Evolutionary conservation across 73 alveolate species (phyloP), one percentile per base, ranked within the genome.

Genomic region (Uronychia binucleata): DNA sequence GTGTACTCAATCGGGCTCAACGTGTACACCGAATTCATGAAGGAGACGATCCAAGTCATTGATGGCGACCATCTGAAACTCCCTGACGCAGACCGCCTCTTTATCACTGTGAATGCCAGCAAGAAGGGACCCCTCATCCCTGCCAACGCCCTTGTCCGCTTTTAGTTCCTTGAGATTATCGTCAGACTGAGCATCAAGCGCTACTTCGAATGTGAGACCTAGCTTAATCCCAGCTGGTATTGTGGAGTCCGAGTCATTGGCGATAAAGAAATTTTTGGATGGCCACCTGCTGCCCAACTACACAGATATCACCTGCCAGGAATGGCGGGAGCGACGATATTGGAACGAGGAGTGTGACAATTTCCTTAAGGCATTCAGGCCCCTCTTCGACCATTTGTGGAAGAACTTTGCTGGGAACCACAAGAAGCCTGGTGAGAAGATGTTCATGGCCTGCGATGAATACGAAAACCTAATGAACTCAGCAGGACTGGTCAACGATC

Each of bases 391-490:
- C 33, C 58, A 76, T 59, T 26, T 88, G n/a, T 88, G 46, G 77
- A 81, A 82, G 26, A 74, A 79, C 0, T 88, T 32, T 67, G 90
- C 87, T 1, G 94, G 94, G 28, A 27, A 84, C 1, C 80, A 88
- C 31, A 81, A 82, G 28, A 82, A 77, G 67, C 90, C 91, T n/a
- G 94, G 94, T 0, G 74, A 32, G 33, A 88, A 88, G 79, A 33
- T 75, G 0, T 76, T 81, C 78, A 88, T 88, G 94, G 79, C 83
- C 26, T 34, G 58, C 29, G 94, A 88, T 76, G 94, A 88, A 88
- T 88, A 83, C 58, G 84, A 77, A 58, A 30, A 57, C 30, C 75
- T 88, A 0, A 59, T 82, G n/a, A 14, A 32, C 28, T 27, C 78
- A 1, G 82, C 86, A 14, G 91, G 91, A 33, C 76, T 88, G 0